Conservation (phyloP, 805 yeast genomes). For the Peterozyma toletana region DNA sequence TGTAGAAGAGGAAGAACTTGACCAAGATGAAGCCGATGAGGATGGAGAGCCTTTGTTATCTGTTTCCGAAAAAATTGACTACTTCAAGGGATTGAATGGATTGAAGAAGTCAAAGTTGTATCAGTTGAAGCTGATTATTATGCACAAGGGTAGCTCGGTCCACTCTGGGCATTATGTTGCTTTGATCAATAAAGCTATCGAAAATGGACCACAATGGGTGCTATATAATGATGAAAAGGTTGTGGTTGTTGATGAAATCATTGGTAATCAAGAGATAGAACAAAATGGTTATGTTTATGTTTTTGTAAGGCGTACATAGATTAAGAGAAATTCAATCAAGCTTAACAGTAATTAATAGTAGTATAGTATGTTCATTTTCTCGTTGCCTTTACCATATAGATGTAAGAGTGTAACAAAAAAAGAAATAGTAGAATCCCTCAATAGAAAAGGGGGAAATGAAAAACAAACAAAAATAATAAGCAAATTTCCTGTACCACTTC, state of each 20-base stretch:
- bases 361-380: no score
- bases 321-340: no score
- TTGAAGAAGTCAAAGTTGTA: slow-evolving; percentile 22
- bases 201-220: slow-evolving; percentile 51
- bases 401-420: no score
- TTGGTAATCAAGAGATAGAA: slow-evolving; percentile 31
- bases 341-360: no score
- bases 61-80: not conserved
- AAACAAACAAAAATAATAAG: no score
- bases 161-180: slow-evolving; percentile 93
- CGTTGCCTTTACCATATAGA: no score
- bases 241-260: slow-evolving; percentile 39
- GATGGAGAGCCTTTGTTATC: not conserved
- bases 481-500: no score
- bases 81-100: not conserved
- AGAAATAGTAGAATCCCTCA: no score
- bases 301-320: slow-evolving; percentile 16
- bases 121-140: slow-evolving; percentile 55
- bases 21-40: not conserved
- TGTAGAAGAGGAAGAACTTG: slow-evolving; percentile 10
- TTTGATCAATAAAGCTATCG: slow-evolving; percentile 43
- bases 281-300: slow-evolving; percentile 42
- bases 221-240: slow-evolving; percentile 88
- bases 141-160: slow-evolving; percentile 85
- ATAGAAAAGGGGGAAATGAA: no score